phyloP scores from a whole-genome alignment of 768 basidiomycete genomes.

The Mycena capillaripes region DNA sequence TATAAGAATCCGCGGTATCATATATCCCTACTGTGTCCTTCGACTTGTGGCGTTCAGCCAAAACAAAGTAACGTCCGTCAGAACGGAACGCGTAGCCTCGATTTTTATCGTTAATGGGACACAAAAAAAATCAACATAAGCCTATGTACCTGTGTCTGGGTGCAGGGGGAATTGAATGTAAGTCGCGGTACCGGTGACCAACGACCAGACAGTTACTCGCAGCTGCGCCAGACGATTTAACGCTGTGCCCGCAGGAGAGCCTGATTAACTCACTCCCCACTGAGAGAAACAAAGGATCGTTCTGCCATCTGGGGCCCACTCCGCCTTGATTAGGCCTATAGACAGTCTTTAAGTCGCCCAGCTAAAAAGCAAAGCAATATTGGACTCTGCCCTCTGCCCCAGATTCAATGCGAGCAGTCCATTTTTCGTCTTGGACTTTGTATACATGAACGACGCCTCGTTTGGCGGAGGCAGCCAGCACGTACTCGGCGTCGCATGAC shows the following conservation, averaged over 20 bases:
- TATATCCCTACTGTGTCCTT: conserved; percentile 92
- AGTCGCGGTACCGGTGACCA: conserved; percentile 79
- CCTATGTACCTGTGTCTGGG: conserved; percentile 77
- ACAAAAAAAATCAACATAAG: conserved; percentile 6
- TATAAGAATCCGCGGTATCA: conserved; percentile 78
- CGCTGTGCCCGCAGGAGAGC: conserved; percentile 11
- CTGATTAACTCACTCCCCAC: conserved; percentile 81
- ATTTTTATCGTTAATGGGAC: neutral
- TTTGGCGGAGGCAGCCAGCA: conserved; percentile 85
- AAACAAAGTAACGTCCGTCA: conserved; percentile 86
- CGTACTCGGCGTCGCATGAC: conserved; percentile 91
- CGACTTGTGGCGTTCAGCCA: conserved; percentile 92
- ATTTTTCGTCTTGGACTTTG: conserved; percentile 84
- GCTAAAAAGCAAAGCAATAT: no score
- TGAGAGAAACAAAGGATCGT: conserved; percentile 92
- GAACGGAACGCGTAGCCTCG: conserved; percentile 83
- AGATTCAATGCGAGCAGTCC: conserved; percentile 83
- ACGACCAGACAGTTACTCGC: conserved; percentile 88
- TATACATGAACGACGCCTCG: conserved; percentile 80
- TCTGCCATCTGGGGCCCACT: conserved; percentile 92
- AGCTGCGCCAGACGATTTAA: conserved; percentile 62
- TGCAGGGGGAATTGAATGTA: conserved; percentile 91
- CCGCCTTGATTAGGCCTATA: conserved; percentile 78
- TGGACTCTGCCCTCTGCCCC: conserved; percentile 73
- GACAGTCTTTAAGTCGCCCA: neutral